Percentiles rank a stretch among this genome's conserved stretches.
These are phyloP conservation scores for Plantago ovata DNA, from an alignment of 257 asterid genomes.

Conservation along the genomic window DNA sequence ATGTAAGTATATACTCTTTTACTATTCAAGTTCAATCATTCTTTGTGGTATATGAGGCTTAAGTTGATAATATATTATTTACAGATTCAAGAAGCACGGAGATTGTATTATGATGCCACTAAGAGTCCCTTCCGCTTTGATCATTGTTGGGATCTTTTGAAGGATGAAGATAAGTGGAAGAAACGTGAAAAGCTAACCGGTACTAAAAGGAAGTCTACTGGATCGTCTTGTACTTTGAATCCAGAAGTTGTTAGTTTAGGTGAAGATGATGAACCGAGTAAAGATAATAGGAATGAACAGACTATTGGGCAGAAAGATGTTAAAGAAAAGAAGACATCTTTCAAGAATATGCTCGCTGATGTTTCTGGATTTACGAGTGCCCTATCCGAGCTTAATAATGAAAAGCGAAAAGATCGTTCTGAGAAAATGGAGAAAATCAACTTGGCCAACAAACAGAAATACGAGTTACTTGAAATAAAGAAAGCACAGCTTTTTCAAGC, in stretches of 20 bases:
- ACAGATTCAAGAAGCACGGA: neutral
- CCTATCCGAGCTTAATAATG: neutral
- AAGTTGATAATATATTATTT: neutral
- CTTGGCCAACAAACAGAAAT: neutral
- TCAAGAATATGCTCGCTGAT: neutral
- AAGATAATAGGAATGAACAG: neutral
- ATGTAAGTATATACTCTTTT: neutral
- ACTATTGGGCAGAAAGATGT: neutral
- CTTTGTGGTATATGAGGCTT: neutral
- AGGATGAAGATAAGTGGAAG: neutral
- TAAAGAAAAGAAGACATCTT: neutral
- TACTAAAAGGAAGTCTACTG: neutral
- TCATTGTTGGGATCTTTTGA: constrained; percentile 4
- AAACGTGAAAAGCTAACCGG: neutral
- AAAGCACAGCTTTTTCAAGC: neutral
- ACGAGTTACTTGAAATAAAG: neutral
- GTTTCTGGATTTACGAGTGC: neutral
- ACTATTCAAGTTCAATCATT: neutral
- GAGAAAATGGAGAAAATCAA: neutral
- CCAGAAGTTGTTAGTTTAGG: neutral
- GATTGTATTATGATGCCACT: neutral
- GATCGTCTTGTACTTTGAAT: neutral
- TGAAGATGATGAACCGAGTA: neutral
- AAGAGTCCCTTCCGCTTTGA: neutral
- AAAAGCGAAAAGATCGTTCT: neutral